A percentile compares a stretch with the other conserved stretches of the same genome.
Evolutionary conservation across 805 yeast species (phyloP).

Genomic region (Scheffersomyces spartinae): DNA sequence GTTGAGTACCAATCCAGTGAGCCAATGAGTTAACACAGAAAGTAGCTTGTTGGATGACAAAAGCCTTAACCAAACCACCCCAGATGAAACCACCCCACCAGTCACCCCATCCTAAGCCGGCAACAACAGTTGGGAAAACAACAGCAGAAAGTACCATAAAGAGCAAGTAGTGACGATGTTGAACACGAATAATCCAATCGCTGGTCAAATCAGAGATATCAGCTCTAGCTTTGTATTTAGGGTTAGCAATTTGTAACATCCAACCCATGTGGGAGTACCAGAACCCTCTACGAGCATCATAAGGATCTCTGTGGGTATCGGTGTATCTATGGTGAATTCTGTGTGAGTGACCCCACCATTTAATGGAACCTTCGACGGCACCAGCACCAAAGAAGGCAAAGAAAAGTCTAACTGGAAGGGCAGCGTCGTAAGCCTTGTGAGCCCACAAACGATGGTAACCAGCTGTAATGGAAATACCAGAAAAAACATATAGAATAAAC

Average conservation of each 20-base stretch:
- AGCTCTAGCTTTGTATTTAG: constrained; percentile 71
- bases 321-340: constrained; percentile 82
- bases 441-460: constrained; percentile 79
- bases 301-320: constrained; percentile 74
- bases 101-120: constrained; percentile 50
- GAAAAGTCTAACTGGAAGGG: constrained; percentile 46
- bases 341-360: constrained; percentile 85
- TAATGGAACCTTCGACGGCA: constrained; percentile 73
- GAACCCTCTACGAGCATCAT: constrained; percentile 74
- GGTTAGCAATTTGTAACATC: constrained; percentile 75
- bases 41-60: constrained; percentile 71
- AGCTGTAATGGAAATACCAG: constrained; percentile 72
- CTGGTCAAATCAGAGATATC: constrained; percentile 66
- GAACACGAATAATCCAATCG: constrained; percentile 72
- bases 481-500: constrained; percentile 39
- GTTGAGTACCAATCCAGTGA: constrained; percentile 79
- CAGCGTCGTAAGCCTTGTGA: constrained; percentile 62
- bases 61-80: constrained; percentile 62
- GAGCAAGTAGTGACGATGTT: constrained; percentile 65
- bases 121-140: constrained; percentile 50
- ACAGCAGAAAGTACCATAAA: constrained; percentile 53
- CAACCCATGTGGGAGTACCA: constrained; percentile 82
- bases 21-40: constrained; percentile 81
- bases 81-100: constrained; percentile 62
- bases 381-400: constrained; percentile 76